Conservation (phyloP, 305 asterid species). For the Fraxinus angustifolia region DNA sequence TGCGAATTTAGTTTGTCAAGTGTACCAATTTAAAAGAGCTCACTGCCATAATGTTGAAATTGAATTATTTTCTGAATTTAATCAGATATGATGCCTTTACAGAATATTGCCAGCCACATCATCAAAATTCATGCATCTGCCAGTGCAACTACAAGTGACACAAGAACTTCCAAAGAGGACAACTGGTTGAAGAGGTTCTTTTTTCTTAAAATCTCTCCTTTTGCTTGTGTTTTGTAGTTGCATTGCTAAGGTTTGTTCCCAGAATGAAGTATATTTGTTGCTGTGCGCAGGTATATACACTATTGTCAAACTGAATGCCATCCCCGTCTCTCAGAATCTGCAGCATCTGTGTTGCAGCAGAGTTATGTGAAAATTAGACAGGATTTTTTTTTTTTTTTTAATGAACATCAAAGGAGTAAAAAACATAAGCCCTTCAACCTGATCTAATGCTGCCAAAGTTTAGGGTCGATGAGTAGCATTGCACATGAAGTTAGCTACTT, state of each 20-base stretch:
- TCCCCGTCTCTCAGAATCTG: constrained; percentile 90
- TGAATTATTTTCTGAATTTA: constrained; percentile 17
- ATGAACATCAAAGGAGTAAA: background rate
- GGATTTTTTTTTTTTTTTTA: constrained; percentile 35
- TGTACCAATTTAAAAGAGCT: no score
- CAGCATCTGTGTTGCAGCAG: constrained; percentile 75
- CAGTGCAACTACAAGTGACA: constrained; percentile 54
- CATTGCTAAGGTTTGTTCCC: background rate
- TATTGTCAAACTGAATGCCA: constrained; percentile 78
- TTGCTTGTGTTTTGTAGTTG: constrained; percentile 13
- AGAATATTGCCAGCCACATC: constrained; percentile 88
- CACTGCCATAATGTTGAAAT: background rate
- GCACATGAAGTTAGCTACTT: background rate
- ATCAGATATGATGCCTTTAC: constrained; percentile 30
- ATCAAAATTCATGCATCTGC: constrained; percentile 90
- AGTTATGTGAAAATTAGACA: constrained; percentile 87
- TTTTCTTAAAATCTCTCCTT: constrained; percentile 2
- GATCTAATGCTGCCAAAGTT: background rate
- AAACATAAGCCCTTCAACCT: background rate
- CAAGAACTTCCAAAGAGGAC: constrained; percentile 62
- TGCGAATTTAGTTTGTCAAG: background rate
- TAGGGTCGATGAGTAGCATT: background rate
- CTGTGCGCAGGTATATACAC: constrained; percentile 57
- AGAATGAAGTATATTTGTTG: constrained; percentile 29
- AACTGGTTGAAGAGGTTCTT: constrained; percentile 88